Evolutionary conservation across 495 filamentous ascomycete species (phyloP), one percentile per base, ranked within the genome.

Genomic region (Choiromyces venosus): DNA sequence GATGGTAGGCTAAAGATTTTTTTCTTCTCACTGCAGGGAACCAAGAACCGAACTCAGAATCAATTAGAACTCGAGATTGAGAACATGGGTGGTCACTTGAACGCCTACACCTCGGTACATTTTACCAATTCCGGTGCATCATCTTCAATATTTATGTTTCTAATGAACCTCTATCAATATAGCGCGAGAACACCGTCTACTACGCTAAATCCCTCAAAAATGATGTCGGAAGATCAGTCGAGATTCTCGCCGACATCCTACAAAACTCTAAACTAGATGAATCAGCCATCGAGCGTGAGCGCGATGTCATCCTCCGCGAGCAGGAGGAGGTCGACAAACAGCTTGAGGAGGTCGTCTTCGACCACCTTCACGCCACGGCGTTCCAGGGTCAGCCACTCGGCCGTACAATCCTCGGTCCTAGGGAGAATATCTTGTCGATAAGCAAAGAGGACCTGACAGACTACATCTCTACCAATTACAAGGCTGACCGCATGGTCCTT

Each of bases 291-390:
- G 94, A 99, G 86, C 90, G 95, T 64, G 95, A 99, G 85, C 90
- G 95, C 77, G 94, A 97, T 83, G 95, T 99, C 80, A 99, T 99
- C 82, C 89, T 99, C 76, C 91, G 95, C 78, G 95, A 99, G 86
- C 93, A 96, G 79, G 96, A 99, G 86, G 95, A 99, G 87, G 95
- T 99, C 80, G 96, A 98, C 87, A 98, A 98, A 89, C 93, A 97
- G 86, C 86, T 98, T 29, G 95, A 99, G 85, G 95, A 99, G 84
- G 95, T 99, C 78, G 96, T 99, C 38, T 99, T 99, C 82, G 95
- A 99, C 85, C 95, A 99, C 85, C 89, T 99, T 21, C 95, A 99
- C 85, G 96, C 95, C 82, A 98, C 95, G 70, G 96, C 95, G 75
- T 99, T 91, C 90, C 92, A 97, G 86, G 85, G 87, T 82, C 95